These are phyloP conservation scores for Lactarius deliciosus DNA, from an alignment of 768 basidiomycete species.

Conservation along the genomic window DNA sequence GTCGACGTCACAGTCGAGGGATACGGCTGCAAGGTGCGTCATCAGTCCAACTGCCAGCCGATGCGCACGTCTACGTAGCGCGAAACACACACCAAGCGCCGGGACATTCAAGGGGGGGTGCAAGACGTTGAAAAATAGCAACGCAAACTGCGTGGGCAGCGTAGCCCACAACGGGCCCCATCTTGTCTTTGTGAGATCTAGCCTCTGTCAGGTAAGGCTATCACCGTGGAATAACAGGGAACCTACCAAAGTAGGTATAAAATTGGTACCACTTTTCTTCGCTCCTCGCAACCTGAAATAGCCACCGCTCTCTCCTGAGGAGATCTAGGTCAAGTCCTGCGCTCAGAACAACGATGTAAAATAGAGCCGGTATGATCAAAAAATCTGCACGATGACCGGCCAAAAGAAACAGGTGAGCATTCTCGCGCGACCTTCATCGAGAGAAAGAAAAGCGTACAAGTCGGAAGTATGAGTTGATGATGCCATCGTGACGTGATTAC, in stretches of 20 bases:
- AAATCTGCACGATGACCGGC: conserved; percentile 58
- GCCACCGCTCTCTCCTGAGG: conserved; percentile 72
- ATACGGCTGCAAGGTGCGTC: conserved; percentile 58
- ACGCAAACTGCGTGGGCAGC: conserved; percentile 90
- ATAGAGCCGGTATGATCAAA: conserved; percentile 72
- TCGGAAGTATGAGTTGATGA: conserved; percentile 90
- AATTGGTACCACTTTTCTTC: conserved; percentile 76
- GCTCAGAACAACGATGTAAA: conserved; percentile 76
- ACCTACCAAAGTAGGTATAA: conserved; percentile 73
- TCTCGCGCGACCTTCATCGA: not conserved
- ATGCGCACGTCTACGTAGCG: not conserved
- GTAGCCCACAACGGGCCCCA: conserved; percentile 75
- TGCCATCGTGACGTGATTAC: conserved; percentile 75
- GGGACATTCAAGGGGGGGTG: conserved; percentile 90
- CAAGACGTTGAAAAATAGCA: conserved; percentile 85
- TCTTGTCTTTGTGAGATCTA: conserved; percentile 61
- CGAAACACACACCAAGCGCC: conserved; percentile 60
- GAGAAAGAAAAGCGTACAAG: conserved; percentile 54
- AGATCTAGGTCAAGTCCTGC: conserved; percentile 56
- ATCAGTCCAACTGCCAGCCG: not conserved
- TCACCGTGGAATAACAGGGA: not conserved
- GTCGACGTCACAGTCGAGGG: conserved; percentile 83
- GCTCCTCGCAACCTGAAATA: conserved; percentile 70
- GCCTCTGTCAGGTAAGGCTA: not conserved
- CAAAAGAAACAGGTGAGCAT: not conserved